Evolutionary conservation across 169 alveolate species (phyloP), one percentile per base, ranked within the genome.

Genomic region (Eimeria maxima): DNA sequence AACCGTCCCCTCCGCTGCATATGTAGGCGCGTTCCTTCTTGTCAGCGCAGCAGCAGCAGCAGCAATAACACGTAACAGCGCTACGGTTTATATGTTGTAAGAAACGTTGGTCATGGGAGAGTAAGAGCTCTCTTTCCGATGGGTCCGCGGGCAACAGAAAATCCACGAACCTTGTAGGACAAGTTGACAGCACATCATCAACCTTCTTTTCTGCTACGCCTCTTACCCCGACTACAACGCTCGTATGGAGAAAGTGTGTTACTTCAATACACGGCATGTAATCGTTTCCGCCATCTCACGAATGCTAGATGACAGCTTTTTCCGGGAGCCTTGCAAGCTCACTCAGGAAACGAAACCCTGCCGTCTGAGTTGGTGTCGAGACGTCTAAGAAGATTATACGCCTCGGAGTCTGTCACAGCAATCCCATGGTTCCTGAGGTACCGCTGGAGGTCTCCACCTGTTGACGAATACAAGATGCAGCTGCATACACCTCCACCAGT

Each of bases 301-400:
- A 73, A 42, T 33, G 83, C 83, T 67, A 78, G 3, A n/a, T 22
- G 44, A 27, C 44, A 78, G 47, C 10, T 47, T 10, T 22, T 47
- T 11, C 47, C 44, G 11, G 65, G 42, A 45, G 44, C 45, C 88
- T 22, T 20, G 83, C 33, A 29, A 33, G 42, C 96, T 57, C 92
- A 94, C 96, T 94, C 96, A 22, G 96, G 60, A 78, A 69, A 94
- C 11, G 93, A 86, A 29, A 94, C 90, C 84, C 57, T 63, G 44
- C 96, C 96, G 33, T 94, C 96, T 10, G 67, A 87, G 73, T 94
- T 74, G 47, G 84, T n/a, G 90, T 94, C 96, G 57, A 94, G 65
- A 8, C 92, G 96, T 18, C 96, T 86, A 69, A 94, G 90, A 7
- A 94, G 96, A 44, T 86, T 81, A 73, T 76, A 94, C 14, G 88